Evolutionary conservation across 2,329 filamentous ascomycete species (phyloP), one percentile per base, ranked within the genome.

Genomic region (Venturia aucupariae): DNA sequence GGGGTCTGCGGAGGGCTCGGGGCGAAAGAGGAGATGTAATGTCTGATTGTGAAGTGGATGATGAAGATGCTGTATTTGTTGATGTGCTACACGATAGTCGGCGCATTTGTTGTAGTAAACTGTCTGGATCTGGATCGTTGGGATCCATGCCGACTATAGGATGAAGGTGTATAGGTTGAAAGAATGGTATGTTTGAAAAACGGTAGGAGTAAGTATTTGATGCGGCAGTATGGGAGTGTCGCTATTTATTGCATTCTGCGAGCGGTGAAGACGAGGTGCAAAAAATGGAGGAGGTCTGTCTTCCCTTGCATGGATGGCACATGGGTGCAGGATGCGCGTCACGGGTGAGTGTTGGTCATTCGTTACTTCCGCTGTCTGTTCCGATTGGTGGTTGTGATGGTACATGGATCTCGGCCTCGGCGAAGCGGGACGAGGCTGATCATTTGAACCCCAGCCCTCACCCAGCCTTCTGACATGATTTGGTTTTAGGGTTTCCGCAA

Each of bases 271-370:
- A 35, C 6, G 27, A 2, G 35, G 51, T 57, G 19, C 10, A 22
- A n/a, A 32, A 35, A 35, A 4, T 57, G 51, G 51, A 32, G 27
- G 24, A 30, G 11, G 11, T 55, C 15, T 55, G 11, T 15, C 30
- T 35, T 57, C 22, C 51, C 51, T 57, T 57, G 51, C 51, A 57
- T 57, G 51, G 51, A 19, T 32, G 51, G 51, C 51, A 55, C 51
- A 55, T 32, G 51, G 51, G 27, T 55, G 51, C 51, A 55, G 46
- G 51, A 57, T 57, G 27, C 27, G 30, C 51, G 51, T 57, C 27
- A 57, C 46, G 46, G 30, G 27, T 57, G 27, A 57, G 30, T n/a
- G n/a, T 30, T 57, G 51, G 30, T 57, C 51, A 57, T 57, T 35
- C 30, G 51, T 35, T 57, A 27, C 19, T 57, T 35, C 51, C 19